Conservation (phyloP, 176 grass and related monocot genomes). For the Typha latifolia region DNA sequence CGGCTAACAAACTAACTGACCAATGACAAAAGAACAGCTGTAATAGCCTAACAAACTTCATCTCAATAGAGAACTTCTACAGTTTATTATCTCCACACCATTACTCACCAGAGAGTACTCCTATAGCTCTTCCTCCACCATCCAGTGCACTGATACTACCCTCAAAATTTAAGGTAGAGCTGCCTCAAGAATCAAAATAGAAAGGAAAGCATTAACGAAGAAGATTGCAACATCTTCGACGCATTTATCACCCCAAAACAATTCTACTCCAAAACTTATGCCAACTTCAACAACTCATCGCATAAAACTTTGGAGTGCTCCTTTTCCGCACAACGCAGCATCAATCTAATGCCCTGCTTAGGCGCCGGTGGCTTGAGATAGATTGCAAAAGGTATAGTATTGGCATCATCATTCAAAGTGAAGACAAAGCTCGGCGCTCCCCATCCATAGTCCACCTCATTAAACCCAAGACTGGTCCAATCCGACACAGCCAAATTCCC, state of each 20-base stretch:
- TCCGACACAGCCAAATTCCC: conserved; percentile 56
- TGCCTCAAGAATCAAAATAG: too few species aligned
- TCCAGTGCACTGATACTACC: neutral
- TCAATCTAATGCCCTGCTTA: conserved; percentile 56
- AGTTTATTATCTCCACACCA: too few species aligned
- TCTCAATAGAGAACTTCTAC: too few species aligned
- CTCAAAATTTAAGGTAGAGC: neutral
- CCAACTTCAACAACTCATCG: conserved; percentile 44
- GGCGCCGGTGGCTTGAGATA: conserved; percentile 60
- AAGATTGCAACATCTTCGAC: conserved; percentile 39
- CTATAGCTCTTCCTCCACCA: neutral
- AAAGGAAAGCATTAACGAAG: neutral
- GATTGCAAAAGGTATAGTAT: conserved; percentile 33
- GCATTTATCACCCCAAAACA: too few species aligned
- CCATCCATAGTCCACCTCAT: conserved; percentile 59
- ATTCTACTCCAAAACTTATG: conserved; percentile 10
- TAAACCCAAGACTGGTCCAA: conserved; percentile 65
- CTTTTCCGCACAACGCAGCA: conserved; percentile 53
- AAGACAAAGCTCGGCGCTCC: conserved; percentile 48
- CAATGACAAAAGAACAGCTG: too few species aligned
- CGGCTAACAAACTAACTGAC: too few species aligned
- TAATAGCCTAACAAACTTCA: too few species aligned
- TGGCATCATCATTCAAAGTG: conserved; percentile 49
- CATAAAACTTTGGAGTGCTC: conserved; percentile 40
- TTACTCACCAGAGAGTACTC: neutral